A percentile compares a stretch with the other conserved stretches of the same genome.
Conservation (phyloP, 2,329 filamentous ascomycete species). For the Fusarium proliferatum region DNA sequence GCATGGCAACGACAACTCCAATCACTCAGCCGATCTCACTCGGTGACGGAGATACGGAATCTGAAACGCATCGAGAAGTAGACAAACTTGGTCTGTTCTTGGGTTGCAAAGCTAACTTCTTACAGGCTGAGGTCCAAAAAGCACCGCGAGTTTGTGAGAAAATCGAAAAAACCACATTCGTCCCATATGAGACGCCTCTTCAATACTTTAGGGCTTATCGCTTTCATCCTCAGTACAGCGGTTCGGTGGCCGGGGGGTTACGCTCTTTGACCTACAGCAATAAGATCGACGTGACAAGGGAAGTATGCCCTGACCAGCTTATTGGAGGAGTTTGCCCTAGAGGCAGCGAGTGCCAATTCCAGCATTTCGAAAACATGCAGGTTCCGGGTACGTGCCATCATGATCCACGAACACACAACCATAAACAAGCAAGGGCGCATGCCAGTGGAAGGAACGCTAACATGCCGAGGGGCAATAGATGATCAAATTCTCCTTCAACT, state of each 20-base stretch:
- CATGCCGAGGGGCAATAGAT: conserved; percentile 64
- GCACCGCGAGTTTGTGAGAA: conserved; percentile 1
- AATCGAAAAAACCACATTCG: conserved; percentile 41
- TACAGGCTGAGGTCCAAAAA: conserved; percentile 32
- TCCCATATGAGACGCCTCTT: conserved; percentile 85
- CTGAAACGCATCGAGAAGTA: conserved; percentile 57
- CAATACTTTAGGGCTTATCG: conserved; percentile 87
- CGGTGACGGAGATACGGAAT: conserved; percentile 39
- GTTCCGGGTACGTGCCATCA: conserved; percentile 52
- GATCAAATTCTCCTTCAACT: conserved; percentile 79
- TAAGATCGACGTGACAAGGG: conserved; percentile 80
- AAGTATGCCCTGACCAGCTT: conserved; percentile 81
- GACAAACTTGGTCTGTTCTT: conserved; percentile 45
- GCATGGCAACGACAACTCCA: conserved; percentile 34
- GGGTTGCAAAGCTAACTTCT: conserved; percentile 32
- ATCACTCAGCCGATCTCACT: conserved; percentile 48
- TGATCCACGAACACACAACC: conserved; percentile 27
- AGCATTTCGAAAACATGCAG: conserved; percentile 74
- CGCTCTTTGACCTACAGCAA: conserved; percentile 95
- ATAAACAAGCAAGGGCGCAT: conserved; percentile 34
- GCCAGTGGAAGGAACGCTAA: conserved; percentile 60
- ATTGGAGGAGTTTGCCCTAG: conserved; percentile 75
- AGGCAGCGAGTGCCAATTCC: conserved; percentile 75
- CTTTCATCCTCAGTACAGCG: conserved; percentile 82
- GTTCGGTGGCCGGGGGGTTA: conserved; percentile 78